Conservation (phyloP, 164 flowering plant genomes). For the Santalum album region DNA sequence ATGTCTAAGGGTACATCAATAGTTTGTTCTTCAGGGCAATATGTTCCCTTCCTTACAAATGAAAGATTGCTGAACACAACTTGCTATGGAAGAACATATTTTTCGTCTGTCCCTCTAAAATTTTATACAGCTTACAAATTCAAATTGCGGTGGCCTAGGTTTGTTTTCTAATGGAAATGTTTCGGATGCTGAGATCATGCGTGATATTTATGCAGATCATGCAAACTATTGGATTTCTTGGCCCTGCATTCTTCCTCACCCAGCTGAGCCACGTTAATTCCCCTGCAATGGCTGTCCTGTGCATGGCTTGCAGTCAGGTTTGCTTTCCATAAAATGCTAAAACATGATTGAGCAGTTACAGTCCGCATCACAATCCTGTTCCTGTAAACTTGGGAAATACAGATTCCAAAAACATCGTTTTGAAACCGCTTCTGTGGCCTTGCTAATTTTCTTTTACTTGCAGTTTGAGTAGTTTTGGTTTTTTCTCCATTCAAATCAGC, state of each 20-base stretch:
- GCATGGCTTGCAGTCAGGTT: constrained; percentile 99
- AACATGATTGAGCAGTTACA: neutral
- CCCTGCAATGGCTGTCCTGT: constrained; percentile 91
- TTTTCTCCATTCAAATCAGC: no score
- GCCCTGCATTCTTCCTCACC: constrained; percentile 94
- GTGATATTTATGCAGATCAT: constrained; percentile 46
- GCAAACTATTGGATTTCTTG: constrained; percentile 95
- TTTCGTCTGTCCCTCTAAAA: neutral
- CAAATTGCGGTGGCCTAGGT: neutral
- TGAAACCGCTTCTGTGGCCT: no score
- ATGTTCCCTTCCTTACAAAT: no score
- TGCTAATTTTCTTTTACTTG: no score
- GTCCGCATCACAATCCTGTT: neutral
- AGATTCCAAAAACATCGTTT: no score
- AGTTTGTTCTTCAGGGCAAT: no score
- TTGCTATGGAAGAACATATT: neutral
- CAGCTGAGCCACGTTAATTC: constrained; percentile 89
- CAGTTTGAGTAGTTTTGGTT: no score
- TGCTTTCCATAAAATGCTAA: constrained; percentile 1
- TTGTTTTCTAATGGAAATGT: neutral
- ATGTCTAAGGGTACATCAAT: no score
- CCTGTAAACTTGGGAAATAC: no score
- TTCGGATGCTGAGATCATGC: neutral
- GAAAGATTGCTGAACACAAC: neutral
- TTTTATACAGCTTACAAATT: neutral